Evolutionary conservation across 345 rosid genomes (phyloP).

Genomic region (Durio zibethinus): DNA sequence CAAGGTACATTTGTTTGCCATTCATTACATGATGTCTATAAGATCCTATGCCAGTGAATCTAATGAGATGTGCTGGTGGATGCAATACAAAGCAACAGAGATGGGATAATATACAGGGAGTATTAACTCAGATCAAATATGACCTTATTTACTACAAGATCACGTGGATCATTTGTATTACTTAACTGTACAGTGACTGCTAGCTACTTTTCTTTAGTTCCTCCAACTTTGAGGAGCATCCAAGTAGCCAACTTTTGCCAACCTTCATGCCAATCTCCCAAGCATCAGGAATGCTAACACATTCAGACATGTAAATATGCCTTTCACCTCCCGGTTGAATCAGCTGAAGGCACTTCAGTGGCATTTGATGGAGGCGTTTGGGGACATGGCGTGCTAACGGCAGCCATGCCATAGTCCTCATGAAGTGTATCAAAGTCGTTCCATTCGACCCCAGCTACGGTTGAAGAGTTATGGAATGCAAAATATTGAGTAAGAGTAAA

Average conservation of each 20-base stretch:
- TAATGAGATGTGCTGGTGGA: background rate
- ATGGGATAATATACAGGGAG: slow-evolving; percentile 29
- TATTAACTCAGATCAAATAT: background rate
- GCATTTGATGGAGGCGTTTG: slow-evolving; percentile 56
- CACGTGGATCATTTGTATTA: slow-evolving; percentile 1
- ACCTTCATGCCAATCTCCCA: background rate
- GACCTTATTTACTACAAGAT: slow-evolving; percentile 24
- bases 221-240: slow-evolving; percentile 14
- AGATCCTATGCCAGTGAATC: slow-evolving; percentile 10
- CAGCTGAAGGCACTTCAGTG: slow-evolving; percentile 35
- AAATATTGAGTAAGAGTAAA: background rate
- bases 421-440: slow-evolving; percentile 39
- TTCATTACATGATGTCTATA: slow-evolving; percentile 18
- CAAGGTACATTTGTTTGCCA: slow-evolving; percentile 8
- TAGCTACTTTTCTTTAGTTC: slow-evolving; percentile 6
- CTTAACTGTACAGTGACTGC: slow-evolving; percentile 33
- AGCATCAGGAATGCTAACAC: background rate
- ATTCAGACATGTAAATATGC: background rate
- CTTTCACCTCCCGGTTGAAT: slow-evolving; percentile 32
- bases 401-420: slow-evolving; percentile 37
- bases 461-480: slow-evolving; percentile 32
- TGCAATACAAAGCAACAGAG: background rate
- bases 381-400: slow-evolving; percentile 42
- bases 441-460: slow-evolving; percentile 57
- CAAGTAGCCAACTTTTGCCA: slow-evolving; percentile 2